These are phyloP conservation scores for Phytophthora pseudosyringae DNA, from an alignment of 352 stramenopile genomes.

Conservation along the genomic window DNA sequence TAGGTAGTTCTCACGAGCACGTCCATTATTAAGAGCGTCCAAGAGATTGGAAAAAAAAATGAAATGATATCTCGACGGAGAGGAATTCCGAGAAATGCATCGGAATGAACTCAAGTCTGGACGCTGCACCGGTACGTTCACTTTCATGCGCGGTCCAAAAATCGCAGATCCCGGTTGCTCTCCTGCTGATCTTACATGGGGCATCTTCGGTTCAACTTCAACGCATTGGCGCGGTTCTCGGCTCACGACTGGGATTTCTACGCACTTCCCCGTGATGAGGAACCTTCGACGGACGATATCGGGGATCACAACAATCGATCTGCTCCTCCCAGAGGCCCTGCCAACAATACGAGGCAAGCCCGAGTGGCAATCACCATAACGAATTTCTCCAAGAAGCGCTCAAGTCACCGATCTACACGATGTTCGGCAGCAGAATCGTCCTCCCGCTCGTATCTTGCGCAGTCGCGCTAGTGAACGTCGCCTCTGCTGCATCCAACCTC, in stretches of 20 bases:
- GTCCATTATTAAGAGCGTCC: too few relatives aligned
- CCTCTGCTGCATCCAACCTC: conserved; percentile 19
- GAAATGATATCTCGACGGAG: too few relatives aligned
- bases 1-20: too few relatives aligned
- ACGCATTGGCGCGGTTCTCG: background rate
- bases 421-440: conserved; percentile 4
- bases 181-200: background rate
- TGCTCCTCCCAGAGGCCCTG: background rate
- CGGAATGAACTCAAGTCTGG: too few relatives aligned
- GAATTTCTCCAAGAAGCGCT: conserved; percentile 4
- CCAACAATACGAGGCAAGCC: background rate
- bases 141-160: background rate
- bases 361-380: background rate
- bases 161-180: background rate
- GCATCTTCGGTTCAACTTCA: conserved; percentile 9
- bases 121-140: too few relatives aligned
- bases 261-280: too few relatives aligned
- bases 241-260: background rate
- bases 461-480: conserved; percentile 10
- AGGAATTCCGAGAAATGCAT: too few relatives aligned
- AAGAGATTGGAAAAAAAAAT: too few relatives aligned
- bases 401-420: conserved; percentile 3
- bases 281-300: background rate
- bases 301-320: background rate
- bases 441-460: conserved; percentile 12